Conservation (phyloP, 768 basidiomycete genomes). For the Cystoderma amianthinum region DNA sequence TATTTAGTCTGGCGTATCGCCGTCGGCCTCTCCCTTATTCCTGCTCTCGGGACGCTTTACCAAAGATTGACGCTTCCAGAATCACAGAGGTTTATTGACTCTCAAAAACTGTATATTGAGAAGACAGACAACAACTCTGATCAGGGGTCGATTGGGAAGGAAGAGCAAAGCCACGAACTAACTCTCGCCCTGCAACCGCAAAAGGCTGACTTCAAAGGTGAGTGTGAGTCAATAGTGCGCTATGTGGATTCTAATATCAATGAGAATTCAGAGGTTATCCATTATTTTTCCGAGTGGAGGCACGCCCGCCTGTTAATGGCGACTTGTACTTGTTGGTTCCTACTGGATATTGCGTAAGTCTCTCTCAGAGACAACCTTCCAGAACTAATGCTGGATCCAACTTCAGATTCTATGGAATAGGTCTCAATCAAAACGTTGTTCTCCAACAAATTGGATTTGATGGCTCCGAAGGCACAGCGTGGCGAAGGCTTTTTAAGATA, state of each 20-base stretch:
- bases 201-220: constrained; percentile 46
- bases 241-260: no score
- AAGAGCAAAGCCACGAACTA: no score
- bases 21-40: constrained; percentile 62
- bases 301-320: constrained; percentile 62
- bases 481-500: constrained; percentile 62
- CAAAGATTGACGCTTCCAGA: constrained; percentile 72
- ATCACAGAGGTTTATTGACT: constrained; percentile 44
- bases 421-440: constrained; percentile 67
- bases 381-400: background rate
- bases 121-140: constrained; percentile 16
- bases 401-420: constrained; percentile 67
- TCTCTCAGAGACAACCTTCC: background rate
- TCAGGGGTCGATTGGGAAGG: no score
- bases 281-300: constrained; percentile 68
- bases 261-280: constrained; percentile 50
- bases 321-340: constrained; percentile 66
- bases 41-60: constrained; percentile 69
- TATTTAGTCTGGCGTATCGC: constrained; percentile 62
- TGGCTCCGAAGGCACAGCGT: constrained; percentile 47
- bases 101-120: constrained; percentile 32
- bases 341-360: constrained; percentile 61
- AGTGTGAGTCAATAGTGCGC: no score
- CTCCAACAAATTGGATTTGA: constrained; percentile 66
- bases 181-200: constrained; percentile 13